Percentiles rank a stretch among this genome's conserved stretches.
These are phyloP conservation scores for Saccharomycopsis babjevae DNA, from an alignment of 805 yeast species.

Conservation along the genomic window DNA sequence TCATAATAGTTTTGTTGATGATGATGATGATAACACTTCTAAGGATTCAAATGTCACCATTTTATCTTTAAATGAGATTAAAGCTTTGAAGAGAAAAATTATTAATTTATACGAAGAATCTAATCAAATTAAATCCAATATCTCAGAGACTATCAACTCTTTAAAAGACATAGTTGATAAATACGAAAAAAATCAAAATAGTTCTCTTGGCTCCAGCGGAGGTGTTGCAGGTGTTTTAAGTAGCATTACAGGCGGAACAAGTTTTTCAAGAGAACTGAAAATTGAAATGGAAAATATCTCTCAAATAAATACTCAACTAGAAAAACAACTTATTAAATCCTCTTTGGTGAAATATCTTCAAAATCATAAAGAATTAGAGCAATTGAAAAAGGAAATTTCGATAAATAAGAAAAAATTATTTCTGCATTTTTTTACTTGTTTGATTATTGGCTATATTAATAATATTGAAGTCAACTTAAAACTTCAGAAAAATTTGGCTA, in stretches of 20 bases:
- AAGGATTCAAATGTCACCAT: slow-evolving; percentile 4
- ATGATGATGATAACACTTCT: neutral
- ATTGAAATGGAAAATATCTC: slow-evolving; percentile 15
- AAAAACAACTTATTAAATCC: slow-evolving; percentile 12
- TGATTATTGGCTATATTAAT: slow-evolving; percentile 17
- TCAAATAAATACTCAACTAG: slow-evolving; percentile 12
- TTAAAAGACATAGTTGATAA: slow-evolving; percentile 11
- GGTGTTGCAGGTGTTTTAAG: neutral
- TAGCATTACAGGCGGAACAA: neutral
- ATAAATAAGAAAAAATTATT: slow-evolving; percentile 9
- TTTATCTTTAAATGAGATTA: slow-evolving; percentile 16
- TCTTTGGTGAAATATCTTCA: slow-evolving; percentile 8
- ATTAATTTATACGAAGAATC: neutral
- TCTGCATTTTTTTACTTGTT: slow-evolving; percentile 16
- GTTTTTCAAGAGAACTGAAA: slow-evolving; percentile 9
- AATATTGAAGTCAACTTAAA: slow-evolving; percentile 17
- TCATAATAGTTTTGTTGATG: too few relatives aligned
- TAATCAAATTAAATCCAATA: neutral
- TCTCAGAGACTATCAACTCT: slow-evolving; percentile 5
- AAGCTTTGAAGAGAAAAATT: slow-evolving; percentile 9
- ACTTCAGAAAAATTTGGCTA: slow-evolving; percentile 14
- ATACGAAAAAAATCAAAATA: slow-evolving; percentile 3
- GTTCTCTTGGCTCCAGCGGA: neutral
- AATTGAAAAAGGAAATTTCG: slow-evolving; percentile 4
- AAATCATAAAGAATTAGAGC: slow-evolving; percentile 2